Percentiles rank a stretch among this genome's conserved stretches.
These are phyloP conservation scores for Omphalea diandra DNA, from an alignment of 441 rosid species.

Conservation along the genomic window DNA sequence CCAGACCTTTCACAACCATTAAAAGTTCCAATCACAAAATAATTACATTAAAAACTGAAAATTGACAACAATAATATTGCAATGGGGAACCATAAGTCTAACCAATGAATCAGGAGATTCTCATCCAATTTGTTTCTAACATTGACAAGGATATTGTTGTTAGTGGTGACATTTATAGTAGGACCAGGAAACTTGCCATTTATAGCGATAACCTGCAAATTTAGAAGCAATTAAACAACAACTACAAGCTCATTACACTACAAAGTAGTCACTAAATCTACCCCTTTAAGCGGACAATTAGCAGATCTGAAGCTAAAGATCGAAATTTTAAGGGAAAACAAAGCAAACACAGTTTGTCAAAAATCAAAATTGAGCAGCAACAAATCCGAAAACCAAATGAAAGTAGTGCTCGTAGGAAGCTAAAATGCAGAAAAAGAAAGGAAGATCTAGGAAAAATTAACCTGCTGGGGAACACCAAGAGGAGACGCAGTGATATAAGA, in stretches of 20 bases:
- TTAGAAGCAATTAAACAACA: conserved; percentile 19
- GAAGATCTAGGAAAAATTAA: conserved; percentile 31
- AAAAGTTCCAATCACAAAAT: conserved; percentile 7
- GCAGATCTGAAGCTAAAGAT: conserved; percentile 50
- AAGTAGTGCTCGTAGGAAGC: neutral
- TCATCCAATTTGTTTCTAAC: conserved; percentile 86
- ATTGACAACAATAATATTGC: neutral
- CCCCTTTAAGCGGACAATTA: conserved; percentile 14
- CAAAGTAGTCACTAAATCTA: conserved; percentile 10
- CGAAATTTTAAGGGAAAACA: conserved; percentile 29
- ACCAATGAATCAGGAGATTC: conserved; percentile 81
- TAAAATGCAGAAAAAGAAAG: conserved; percentile 8
- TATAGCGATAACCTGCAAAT: conserved; percentile 82
- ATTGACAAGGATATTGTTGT: conserved; percentile 76
- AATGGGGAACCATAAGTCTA: conserved; percentile 20
- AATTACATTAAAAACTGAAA: neutral
- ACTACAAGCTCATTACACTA: conserved; percentile 18
- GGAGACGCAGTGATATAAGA: conserved; percentile 98
- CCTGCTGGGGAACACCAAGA: conserved; percentile 97
- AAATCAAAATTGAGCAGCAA: conserved; percentile 21
- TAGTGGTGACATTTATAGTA: conserved; percentile 78
- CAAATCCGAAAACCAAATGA: conserved; percentile 11
- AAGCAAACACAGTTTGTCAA: conserved; percentile 28
- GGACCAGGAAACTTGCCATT: conserved; percentile 93
- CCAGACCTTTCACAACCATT: conserved; percentile 63